A percentile compares a stretch with the other conserved stretches of the same genome.
phyloP scores from a whole-genome alignment of 2,329 filamentous ascomycete species.

The Didymella keratinophila region DNA sequence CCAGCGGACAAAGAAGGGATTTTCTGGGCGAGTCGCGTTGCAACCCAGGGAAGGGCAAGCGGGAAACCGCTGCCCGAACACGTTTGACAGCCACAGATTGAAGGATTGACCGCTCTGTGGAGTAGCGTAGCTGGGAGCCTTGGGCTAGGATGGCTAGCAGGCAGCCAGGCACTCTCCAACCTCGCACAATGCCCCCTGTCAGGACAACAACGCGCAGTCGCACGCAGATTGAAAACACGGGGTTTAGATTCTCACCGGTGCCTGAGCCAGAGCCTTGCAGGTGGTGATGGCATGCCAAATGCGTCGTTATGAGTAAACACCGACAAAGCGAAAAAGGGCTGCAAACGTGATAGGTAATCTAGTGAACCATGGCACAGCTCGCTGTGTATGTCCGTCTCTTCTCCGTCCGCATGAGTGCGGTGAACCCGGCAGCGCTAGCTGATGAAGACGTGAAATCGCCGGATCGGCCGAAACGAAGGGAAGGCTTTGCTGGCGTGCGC shows the following conservation, averaged over 20 bases:
- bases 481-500: slow-evolving; percentile 22
- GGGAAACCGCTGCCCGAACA: slow-evolving; percentile 27
- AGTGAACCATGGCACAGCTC: slow-evolving; percentile 21
- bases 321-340: slow-evolving; percentile 23
- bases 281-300: slow-evolving; percentile 25
- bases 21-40: slow-evolving; percentile 11
- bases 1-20: slow-evolving; percentile 16
- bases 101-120: slow-evolving; percentile 38
- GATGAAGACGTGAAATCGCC: slow-evolving; percentile 16
- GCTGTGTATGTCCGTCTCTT: slow-evolving; percentile 20
- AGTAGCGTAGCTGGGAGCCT: slow-evolving; percentile 29
- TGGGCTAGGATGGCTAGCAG: slow-evolving; percentile 36
- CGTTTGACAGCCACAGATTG: slow-evolving; percentile 36
- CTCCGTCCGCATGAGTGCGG: slow-evolving; percentile 19
- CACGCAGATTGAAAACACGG: slow-evolving; percentile 6
- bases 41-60: slow-evolving; percentile 20
- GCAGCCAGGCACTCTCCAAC: slow-evolving; percentile 30
- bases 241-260: slow-evolving; percentile 6
- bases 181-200: slow-evolving; percentile 11
- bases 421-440: slow-evolving; percentile 14
- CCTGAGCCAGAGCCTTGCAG: slow-evolving; percentile 19
- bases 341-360: slow-evolving; percentile 27
- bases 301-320: slow-evolving; percentile 29
- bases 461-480: slow-evolving; percentile 19
- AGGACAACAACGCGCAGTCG: slow-evolving; percentile 4